phyloP scores from a whole-genome alignment of 305 asterid genomes.

The Petunia hybrid region DNA sequence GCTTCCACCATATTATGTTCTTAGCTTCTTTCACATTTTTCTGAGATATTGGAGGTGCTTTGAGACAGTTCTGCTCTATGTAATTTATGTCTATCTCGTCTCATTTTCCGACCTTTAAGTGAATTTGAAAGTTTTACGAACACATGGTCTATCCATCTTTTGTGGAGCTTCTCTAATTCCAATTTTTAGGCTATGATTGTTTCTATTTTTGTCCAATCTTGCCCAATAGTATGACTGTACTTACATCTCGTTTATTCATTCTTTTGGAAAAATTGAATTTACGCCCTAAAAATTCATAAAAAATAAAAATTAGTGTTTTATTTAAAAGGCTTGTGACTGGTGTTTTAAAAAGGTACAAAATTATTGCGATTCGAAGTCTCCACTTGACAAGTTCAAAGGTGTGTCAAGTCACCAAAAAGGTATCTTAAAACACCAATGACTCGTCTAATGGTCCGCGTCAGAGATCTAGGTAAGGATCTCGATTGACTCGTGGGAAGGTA shows the following conservation, averaged over 20 bases:
- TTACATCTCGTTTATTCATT: not conserved
- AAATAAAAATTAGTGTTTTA: too few species aligned
- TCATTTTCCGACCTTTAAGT: not conserved
- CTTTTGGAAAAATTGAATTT: too few species aligned
- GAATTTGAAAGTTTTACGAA: constrained; percentile 11
- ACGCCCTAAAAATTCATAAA: too few species aligned
- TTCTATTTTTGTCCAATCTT: constrained; percentile 9
- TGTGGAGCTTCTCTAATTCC: not conserved
- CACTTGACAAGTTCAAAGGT: too few species aligned
- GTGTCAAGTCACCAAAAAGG: too few species aligned
- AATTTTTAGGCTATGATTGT: not conserved
- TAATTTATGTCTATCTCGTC: constrained; percentile 23
- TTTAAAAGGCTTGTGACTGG: too few species aligned
- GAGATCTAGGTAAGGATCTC: too few species aligned
- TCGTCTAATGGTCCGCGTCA: too few species aligned
- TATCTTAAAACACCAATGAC: too few species aligned
- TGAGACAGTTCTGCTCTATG: not conserved
- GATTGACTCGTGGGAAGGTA: too few species aligned
- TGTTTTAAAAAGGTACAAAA: too few species aligned
- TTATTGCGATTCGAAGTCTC: too few species aligned
- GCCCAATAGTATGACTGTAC: not conserved
- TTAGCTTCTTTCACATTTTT: not conserved
- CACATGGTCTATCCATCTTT: not conserved
- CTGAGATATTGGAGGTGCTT: not conserved
- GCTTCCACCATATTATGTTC: not conserved